Evolutionary conservation across 2,329 filamentous ascomycete species (phyloP).

Genomic region (Paracoccidioides lutzii): DNA sequence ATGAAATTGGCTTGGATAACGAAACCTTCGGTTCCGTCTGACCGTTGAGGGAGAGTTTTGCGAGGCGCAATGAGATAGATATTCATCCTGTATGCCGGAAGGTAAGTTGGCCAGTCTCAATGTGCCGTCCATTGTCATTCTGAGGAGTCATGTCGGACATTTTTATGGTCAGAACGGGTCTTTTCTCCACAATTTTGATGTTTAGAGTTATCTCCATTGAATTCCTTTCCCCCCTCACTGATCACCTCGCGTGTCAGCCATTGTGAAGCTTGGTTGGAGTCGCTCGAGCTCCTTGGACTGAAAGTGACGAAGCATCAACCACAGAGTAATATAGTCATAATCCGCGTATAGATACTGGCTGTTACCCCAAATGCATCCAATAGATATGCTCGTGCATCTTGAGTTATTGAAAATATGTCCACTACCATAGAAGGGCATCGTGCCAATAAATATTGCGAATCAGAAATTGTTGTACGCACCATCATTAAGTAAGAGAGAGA

Average conservation of each 20-base stretch:
- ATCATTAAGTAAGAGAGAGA: too few species aligned
- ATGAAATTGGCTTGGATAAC: too few species aligned
- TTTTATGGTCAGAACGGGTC: too few species aligned
- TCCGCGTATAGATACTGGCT: too few species aligned
- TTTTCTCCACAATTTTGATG: not conserved
- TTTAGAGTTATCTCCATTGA: not conserved
- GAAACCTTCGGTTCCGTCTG: too few species aligned
- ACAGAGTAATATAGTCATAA: too few species aligned
- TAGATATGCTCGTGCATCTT: too few species aligned
- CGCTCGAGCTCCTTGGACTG: not conserved
- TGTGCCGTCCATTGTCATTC: not conserved
- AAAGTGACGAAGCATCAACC: not conserved
- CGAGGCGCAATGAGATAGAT: not conserved
- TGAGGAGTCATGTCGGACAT: not conserved
- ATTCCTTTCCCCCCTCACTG: not conserved
- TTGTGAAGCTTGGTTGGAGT: not conserved
- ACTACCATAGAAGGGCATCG: too few species aligned
- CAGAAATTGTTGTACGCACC: too few species aligned
- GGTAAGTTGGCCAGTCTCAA: not conserved
- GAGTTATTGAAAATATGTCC: too few species aligned
- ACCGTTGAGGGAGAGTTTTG: not conserved
- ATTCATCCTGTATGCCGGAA: not conserved
- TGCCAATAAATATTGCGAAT: too few species aligned
- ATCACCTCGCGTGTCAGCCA: not conserved
- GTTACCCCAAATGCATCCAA: too few species aligned